A percentile compares a stretch with the other conserved stretches of the same genome.
These are phyloP conservation scores for Byssoonygena ceratinophila DNA, from an alignment of 2,329 filamentous ascomycete species.

Conservation along the genomic window DNA sequence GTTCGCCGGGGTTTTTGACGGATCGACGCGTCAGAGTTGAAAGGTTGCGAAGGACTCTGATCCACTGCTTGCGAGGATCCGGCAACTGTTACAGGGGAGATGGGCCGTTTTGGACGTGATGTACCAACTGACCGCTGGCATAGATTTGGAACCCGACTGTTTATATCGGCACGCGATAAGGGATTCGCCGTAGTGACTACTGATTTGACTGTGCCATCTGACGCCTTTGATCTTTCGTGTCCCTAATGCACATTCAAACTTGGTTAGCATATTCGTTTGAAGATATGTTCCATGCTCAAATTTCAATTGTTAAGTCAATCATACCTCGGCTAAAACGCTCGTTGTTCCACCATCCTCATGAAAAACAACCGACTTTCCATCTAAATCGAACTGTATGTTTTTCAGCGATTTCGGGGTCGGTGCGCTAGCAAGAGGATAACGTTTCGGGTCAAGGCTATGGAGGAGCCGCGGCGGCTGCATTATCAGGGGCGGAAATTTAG, in stretches of 20 bases:
- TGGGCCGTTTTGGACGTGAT: slow-evolving; percentile 35
- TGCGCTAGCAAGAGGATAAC: slow-evolving; percentile 76
- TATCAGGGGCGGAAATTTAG: slow-evolving; percentile 70
- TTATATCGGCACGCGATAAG: not conserved
- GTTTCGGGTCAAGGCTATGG: slow-evolving; percentile 66
- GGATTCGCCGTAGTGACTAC: slow-evolving; percentile 16
- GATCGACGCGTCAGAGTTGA: slow-evolving; percentile 43
- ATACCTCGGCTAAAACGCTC: slow-evolving; percentile 45
- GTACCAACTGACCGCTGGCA: slow-evolving; percentile 13
- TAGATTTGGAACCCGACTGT: not conserved
- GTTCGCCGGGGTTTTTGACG: slow-evolving; percentile 29
- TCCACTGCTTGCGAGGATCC: slow-evolving; percentile 43
- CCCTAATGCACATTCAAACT: not conserved
- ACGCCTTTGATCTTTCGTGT: not conserved
- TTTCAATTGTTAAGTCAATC: not conserved
- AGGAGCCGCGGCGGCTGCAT: slow-evolving; percentile 63
- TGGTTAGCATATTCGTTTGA: not conserved
- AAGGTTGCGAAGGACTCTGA: slow-evolving; percentile 22
- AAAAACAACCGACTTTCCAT: slow-evolving; percentile 51
- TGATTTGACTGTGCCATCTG: slow-evolving; percentile 14
- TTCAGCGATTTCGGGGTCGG: slow-evolving; percentile 71
- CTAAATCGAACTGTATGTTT: slow-evolving; percentile 63
- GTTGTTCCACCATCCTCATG: slow-evolving; percentile 51
- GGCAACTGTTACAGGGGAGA: slow-evolving; percentile 45
- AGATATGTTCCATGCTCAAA: not conserved